phyloP scores from a whole-genome alignment of 148 eudicot genomes.

The Oxyria digyna region DNA sequence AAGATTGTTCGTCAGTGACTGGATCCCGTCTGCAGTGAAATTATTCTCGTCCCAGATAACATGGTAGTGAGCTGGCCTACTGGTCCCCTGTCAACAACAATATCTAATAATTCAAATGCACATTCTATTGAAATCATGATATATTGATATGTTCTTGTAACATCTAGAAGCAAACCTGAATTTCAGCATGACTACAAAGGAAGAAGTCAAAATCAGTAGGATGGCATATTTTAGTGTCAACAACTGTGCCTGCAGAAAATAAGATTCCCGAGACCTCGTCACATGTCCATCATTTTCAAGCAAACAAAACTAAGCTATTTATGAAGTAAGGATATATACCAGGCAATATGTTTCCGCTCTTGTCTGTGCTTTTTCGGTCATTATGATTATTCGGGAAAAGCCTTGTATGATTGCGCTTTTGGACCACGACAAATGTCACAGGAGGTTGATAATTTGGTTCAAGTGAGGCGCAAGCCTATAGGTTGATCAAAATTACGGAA shows the following conservation, averaged over 20 bases:
- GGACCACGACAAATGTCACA: constrained; percentile 81
- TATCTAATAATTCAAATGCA: background rate
- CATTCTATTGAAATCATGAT: background rate
- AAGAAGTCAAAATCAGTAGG: constrained; percentile 76
- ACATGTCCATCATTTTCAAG: background rate
- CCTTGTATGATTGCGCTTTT: constrained; percentile 90
- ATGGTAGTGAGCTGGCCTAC: constrained; percentile 82
- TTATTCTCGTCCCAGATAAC: constrained; percentile 84
- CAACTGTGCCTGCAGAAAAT: constrained; percentile 48
- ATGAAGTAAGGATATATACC: constrained; percentile 26
- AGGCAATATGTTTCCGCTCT: constrained; percentile 79
- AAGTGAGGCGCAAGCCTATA: constrained; percentile 81
- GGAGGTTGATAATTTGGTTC: constrained; percentile 81
- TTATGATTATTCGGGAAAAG: constrained; percentile 69
- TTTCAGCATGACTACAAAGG: constrained; percentile 82
- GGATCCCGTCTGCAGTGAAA: constrained; percentile 67
- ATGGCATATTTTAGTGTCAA: constrained; percentile 72
- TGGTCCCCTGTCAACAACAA: constrained; percentile 44
- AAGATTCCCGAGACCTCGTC: background rate
- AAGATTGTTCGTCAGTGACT: constrained; percentile 69
- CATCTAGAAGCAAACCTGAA: constrained; percentile 38
- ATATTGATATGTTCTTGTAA: background rate
- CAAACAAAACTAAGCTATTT: background rate
- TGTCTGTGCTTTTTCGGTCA: constrained; percentile 53
- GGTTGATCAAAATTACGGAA: background rate